phyloP scores from a whole-genome alignment of 2,329 filamentous ascomycete species.

The Curvularia sp. region DNA sequence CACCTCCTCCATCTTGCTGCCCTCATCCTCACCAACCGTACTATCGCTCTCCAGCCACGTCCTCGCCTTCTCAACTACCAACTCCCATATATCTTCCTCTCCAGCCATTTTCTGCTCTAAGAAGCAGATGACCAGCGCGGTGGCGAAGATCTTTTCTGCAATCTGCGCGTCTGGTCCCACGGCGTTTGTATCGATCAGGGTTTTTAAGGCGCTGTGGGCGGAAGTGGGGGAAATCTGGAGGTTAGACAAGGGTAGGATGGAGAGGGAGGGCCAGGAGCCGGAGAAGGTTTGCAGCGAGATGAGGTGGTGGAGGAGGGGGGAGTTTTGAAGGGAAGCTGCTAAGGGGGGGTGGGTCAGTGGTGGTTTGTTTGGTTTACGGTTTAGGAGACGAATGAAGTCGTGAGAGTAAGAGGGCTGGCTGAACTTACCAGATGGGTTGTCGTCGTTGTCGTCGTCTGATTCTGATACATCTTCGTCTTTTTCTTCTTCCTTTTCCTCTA shows the following conservation, averaged over 20 bases:
- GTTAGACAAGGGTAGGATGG: not conserved
- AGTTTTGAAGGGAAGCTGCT: too few relatives aligned
- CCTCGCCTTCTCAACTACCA: slow-evolving; percentile 15
- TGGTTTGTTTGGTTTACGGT: too few relatives aligned
- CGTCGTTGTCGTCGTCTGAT: not conserved
- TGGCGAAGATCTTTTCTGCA: not conserved
- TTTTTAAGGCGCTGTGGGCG: not conserved
- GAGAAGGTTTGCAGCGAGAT: slow-evolving; percentile 9
- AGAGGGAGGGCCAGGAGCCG: not conserved
- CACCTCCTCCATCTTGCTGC: not conserved
- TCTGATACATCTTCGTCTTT: not conserved
- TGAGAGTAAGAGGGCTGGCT: too few relatives aligned
- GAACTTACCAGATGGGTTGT: too few relatives aligned
- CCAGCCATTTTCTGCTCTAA: slow-evolving; percentile 8
- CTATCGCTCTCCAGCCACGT: not conserved
- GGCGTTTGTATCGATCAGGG: not conserved
- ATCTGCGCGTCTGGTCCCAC: not conserved
- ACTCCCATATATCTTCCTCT: slow-evolving; percentile 8
- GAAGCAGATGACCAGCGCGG: not conserved
- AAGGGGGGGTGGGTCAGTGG: too few relatives aligned
- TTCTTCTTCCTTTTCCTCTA: too few relatives aligned
- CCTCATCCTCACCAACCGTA: not conserved
- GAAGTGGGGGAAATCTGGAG: too few relatives aligned
- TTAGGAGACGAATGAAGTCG: too few relatives aligned
- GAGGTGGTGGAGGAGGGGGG: slow-evolving; percentile 1